These are phyloP conservation scores for Pleurotus citrinopileatus DNA, from an alignment of 768 basidiomycete genomes.

Conservation along the genomic window DNA sequence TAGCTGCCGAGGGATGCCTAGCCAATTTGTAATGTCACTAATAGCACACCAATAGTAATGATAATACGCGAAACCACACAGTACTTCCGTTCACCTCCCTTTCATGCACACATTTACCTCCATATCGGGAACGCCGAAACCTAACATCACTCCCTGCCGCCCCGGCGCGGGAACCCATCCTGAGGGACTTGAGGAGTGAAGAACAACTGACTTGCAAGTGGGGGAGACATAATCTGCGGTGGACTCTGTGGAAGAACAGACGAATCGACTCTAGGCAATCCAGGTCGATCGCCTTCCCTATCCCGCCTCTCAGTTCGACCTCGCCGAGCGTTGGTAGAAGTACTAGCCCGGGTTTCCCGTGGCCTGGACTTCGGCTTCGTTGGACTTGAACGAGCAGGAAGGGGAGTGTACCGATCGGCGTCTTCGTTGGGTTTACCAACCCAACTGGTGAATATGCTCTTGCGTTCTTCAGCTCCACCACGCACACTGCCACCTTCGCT, in stretches of 20 bases:
- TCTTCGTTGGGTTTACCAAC: not conserved
- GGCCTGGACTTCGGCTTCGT: not conserved
- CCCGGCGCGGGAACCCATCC: not conserved
- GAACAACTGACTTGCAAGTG: slow-evolving; percentile 53
- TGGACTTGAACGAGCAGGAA: slow-evolving; percentile 28
- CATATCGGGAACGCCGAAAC: too few species aligned
- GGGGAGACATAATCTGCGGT: slow-evolving; percentile 52
- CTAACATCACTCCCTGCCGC: too few species aligned
- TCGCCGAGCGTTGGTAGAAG: not conserved
- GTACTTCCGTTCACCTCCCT: not conserved
- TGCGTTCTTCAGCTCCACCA: slow-evolving; percentile 16
- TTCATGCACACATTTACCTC: not conserved
- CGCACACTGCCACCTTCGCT: slow-evolving; percentile 8
- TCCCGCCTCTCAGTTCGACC: slow-evolving; percentile 13
- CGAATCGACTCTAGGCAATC: slow-evolving; percentile 22
- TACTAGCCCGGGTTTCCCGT: slow-evolving; percentile 1
- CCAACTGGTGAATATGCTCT: slow-evolving; percentile 7
- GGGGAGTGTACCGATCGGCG: slow-evolving; percentile 38
- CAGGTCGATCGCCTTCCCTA: slow-evolving; percentile 16
- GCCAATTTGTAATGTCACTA: not conserved
- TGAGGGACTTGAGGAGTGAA: slow-evolving; percentile 37
- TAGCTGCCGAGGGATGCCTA: too few species aligned
- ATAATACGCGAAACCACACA: too few species aligned
- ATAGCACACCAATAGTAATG: not conserved
- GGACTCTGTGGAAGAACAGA: slow-evolving; percentile 55